Evolutionary conservation across 208 protist species (phyloP).

Genomic region (Tritrichomonas foetus): DNA sequence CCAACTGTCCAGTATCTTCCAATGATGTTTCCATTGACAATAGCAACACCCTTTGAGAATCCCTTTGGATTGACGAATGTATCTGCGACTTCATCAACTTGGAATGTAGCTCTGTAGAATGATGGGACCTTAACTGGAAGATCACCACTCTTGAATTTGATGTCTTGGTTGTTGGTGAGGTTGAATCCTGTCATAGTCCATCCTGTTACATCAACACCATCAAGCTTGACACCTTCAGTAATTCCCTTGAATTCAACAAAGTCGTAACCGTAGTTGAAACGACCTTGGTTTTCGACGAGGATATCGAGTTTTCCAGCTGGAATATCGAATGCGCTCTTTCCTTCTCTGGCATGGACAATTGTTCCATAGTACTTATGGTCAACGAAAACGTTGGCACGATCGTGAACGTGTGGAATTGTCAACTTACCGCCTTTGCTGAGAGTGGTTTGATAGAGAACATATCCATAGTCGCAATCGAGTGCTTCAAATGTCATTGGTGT

Average conservation of each 20-base stretch:
- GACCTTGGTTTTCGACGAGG: not conserved
- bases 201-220: not conserved
- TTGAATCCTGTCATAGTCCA: not conserved
- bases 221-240: not conserved
- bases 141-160: not conserved
- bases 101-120: not conserved
- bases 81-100: not conserved
- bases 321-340: not conserved
- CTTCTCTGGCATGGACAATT: not conserved
- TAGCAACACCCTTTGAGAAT: too few relatives aligned
- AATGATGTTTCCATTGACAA: too few relatives aligned
- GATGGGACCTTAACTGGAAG: not conserved
- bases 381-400: not conserved
- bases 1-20: too few relatives aligned
- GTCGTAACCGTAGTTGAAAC: not conserved
- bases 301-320: not conserved
- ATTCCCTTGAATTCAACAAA: not conserved
- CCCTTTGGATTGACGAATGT: too few relatives aligned
- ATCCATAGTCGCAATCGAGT: not conserved
- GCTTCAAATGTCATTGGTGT: not conserved
- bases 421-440: not conserved
- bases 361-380: not conserved
- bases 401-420: not conserved
- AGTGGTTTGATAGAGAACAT: not conserved
- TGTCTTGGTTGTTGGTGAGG: not conserved